Base-by-base conservation (phyloP, 2,329 filamentous ascomycete species). In the Penicillium sp. region DNA sequence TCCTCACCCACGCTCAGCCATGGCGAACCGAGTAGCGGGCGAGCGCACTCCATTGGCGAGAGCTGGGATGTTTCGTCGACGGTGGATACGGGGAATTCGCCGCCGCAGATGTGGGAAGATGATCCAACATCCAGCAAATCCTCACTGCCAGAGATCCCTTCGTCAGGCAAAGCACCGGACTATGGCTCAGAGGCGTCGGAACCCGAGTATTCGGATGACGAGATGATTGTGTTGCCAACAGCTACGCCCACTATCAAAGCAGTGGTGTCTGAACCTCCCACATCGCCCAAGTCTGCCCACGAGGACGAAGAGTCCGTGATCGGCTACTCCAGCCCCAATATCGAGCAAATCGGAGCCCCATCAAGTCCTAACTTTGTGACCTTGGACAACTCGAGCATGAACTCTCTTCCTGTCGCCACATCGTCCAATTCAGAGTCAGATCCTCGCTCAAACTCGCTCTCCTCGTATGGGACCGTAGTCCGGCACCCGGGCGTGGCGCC, bases 401-500 rank as follows among this genome's bases (percentile, higher is more conserved):
- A 68, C 46, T 53, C 70, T 43, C 43, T 69, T 35, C 57, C 59
- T 27, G 46, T 57, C 32, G 54, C 56, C 26, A 47, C 60, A 1
- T 58, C 58, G 4, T 63, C 62, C 1, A 63, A 57, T 39, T 52
- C 62, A 4, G 57, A 60, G 4, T 59, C 57, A 8, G 56, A 56
- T 16, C 57, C 54, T 3, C 58, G 59, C 13, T 65, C 67, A 0
- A 64, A 69, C 30, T 69, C 67, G 2, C 42, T 68, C 11, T 67
- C 65, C 4, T 69, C 67, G 0, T 41, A 65, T 36, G 66, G 66
- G 34, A 70, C 67, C 5, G 67, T 66, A 4, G 66, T 68, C 33
- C 57, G 65, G 38, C 63, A 67, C 47, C 51, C 53, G 39, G 57
- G 59, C 37, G 56, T 57, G n/a, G 51, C 55, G 32, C 57, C 54